Percentiles rank a stretch among this genome's conserved stretches.
These are phyloP conservation scores for Eustoma russellianum DNA, from an alignment of 257 asterid genomes.

Conservation along the genomic window DNA sequence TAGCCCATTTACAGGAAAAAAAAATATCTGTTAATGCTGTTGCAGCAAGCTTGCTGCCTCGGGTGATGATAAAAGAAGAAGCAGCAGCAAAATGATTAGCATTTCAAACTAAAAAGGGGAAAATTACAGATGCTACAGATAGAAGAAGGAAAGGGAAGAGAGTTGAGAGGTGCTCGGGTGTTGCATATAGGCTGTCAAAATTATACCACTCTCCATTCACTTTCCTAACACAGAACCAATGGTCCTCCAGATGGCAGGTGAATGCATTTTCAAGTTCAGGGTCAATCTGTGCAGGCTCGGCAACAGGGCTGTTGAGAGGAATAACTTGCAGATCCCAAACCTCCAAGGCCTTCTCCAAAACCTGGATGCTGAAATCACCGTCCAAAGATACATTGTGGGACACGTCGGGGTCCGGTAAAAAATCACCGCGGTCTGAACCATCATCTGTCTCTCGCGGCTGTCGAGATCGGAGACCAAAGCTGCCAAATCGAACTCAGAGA, in stretches of 20 bases:
- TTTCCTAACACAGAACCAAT: constrained; percentile 94
- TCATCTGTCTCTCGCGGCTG: constrained; percentile 81
- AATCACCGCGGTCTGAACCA: constrained; percentile 77
- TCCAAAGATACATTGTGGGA: constrained; percentile 38
- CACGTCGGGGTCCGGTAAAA: constrained; percentile 25
- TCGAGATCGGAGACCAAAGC: constrained; percentile 97
- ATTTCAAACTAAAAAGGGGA: no score
- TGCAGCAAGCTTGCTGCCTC: no score
- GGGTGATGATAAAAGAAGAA: no score
- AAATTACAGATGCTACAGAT: no score
- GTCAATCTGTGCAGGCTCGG: constrained; percentile 83
- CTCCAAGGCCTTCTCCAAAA: constrained; percentile 77
- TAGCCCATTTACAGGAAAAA: no score
- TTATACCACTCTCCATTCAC: constrained; percentile 77
- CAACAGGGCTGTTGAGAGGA: constrained; percentile 89
- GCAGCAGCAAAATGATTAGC: no score
- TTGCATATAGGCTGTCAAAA: constrained; percentile 38
- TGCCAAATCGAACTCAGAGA: constrained; percentile 97
- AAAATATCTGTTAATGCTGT: no score
- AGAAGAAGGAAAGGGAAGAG: no score
- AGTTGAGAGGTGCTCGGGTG: constrained; percentile 97
- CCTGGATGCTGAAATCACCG: constrained; percentile 50
- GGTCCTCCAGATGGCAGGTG: constrained; percentile 83
- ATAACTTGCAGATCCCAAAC: constrained; percentile 94
- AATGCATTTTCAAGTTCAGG: constrained; percentile 88